phyloP scores from a whole-genome alignment of 2,329 filamentous ascomycete species.

The Diaporthe ampelina region DNA sequence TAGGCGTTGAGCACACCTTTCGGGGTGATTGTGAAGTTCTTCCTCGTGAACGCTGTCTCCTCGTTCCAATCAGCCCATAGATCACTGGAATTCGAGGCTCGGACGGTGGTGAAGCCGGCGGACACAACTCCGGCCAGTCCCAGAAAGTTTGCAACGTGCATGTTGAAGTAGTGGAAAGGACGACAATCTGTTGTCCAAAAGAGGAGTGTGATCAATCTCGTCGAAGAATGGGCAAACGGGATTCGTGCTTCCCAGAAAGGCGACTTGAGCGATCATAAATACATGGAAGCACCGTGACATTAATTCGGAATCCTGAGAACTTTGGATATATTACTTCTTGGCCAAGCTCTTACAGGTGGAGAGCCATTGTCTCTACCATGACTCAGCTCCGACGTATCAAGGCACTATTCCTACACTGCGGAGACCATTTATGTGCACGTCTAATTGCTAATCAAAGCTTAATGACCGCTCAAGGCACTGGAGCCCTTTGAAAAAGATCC shows the following conservation, averaged over 20 bases:
- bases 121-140: not conserved
- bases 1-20: not conserved
- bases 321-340: constrained; percentile 1
- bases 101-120: not conserved
- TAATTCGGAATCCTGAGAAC: not conserved
- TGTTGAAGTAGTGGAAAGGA: not conserved
- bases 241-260: not conserved
- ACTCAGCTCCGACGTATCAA: not conserved
- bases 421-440: not conserved
- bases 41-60: not conserved
- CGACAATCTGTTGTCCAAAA: not conserved
- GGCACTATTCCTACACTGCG: not conserved
- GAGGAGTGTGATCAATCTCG: not conserved
- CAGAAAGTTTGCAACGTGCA: not conserved
- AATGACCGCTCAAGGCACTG: not conserved
- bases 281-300: not conserved
- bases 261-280: not conserved
- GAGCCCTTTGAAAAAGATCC: too few relatives aligned
- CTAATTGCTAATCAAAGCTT: constrained; percentile 13
- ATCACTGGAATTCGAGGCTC: not conserved
- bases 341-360: not conserved
- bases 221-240: not conserved
- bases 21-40: not conserved
- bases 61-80: not conserved
- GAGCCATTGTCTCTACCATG: not conserved